Percentiles rank a stretch among this genome's conserved stretches.
phyloP scores from a whole-genome alignment of 2,329 filamentous ascomycete species.

The Colletotrichum chlorophyti region DNA sequence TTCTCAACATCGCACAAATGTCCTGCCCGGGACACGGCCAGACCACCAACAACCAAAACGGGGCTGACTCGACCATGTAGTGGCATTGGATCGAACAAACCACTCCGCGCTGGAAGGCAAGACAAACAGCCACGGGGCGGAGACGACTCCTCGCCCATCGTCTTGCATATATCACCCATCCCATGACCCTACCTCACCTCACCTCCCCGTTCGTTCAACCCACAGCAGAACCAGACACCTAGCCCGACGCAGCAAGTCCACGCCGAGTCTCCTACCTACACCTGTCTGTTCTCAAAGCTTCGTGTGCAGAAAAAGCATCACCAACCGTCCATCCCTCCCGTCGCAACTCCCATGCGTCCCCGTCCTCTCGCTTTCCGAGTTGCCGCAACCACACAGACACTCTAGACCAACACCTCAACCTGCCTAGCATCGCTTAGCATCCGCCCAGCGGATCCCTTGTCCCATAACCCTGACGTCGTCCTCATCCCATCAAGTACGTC shows the following conservation, averaged over 20 bases:
- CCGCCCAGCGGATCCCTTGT: too few relatives aligned
- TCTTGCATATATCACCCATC: conserved; percentile 4
- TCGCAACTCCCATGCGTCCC: conserved; percentile 21
- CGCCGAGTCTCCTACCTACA: background rate
- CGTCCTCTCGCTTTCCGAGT: background rate
- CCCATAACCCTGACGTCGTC: too few relatives aligned
- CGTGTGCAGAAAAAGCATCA: background rate
- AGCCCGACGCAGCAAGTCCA: conserved; percentile 14
- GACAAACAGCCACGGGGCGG: background rate
- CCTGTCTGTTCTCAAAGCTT: background rate
- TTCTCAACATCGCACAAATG: too few relatives aligned
- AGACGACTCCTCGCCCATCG: too few relatives aligned
- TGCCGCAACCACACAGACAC: conserved; percentile 12
- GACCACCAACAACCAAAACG: conserved; percentile 1
- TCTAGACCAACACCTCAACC: background rate
- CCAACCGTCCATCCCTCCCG: conserved; percentile 20
- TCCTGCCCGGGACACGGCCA: too few relatives aligned
- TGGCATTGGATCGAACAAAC: too few relatives aligned
- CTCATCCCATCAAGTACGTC: too few relatives aligned
- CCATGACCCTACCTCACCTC: conserved; percentile 8
- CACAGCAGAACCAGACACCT: background rate
- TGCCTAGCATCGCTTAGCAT: too few relatives aligned
- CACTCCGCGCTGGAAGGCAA: too few relatives aligned
- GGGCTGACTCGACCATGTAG: background rate
- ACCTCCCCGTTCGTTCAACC: background rate